Conservation (phyloP, 2,329 filamentous ascomycete genomes). For the Pseudohalonectria lignicola region DNA sequence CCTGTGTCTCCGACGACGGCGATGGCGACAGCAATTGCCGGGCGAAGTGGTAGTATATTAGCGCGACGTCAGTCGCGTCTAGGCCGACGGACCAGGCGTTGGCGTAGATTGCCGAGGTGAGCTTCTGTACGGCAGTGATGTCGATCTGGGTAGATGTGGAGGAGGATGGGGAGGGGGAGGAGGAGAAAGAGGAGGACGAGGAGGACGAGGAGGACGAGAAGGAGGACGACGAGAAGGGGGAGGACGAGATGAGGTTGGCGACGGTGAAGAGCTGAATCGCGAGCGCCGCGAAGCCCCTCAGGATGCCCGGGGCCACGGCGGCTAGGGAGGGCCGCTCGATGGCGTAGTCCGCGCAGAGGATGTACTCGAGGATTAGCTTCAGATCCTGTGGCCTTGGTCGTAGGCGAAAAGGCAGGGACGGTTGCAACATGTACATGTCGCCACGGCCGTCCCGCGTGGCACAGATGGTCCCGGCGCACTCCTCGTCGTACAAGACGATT, state of each 20-base stretch:
- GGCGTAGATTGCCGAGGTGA: not conserved
- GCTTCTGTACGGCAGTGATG: too few species aligned
- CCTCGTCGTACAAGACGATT: slow-evolving; percentile 2
- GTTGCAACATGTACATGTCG: not conserved
- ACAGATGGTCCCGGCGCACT: not conserved
- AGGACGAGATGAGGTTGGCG: too few species aligned
- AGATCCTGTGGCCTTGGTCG: not conserved
- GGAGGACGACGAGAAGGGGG: too few species aligned
- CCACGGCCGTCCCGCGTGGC: not conserved
- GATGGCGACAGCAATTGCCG: too few species aligned
- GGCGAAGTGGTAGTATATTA: not conserved
- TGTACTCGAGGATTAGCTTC: slow-evolving; percentile 1
- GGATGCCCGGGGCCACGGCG: not conserved
- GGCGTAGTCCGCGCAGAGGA: slow-evolving; percentile 1
- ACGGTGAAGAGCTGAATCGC: slow-evolving; percentile 1
- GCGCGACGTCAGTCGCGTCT: not conserved
- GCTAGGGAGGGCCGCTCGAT: not conserved
- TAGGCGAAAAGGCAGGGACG: too few species aligned
- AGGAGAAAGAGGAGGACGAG: too few species aligned
- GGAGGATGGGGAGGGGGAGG: too few species aligned
- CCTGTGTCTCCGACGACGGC: too few species aligned
- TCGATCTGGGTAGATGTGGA: too few species aligned
- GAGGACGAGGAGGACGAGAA: too few species aligned
- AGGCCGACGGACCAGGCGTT: not conserved
- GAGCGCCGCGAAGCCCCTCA: not conserved